A percentile compares a stretch with the other conserved stretches of the same genome.
These are phyloP conservation scores for Leishmania braziliensis DNA, from an alignment of 208 protist genomes.

Conservation along the genomic window DNA sequence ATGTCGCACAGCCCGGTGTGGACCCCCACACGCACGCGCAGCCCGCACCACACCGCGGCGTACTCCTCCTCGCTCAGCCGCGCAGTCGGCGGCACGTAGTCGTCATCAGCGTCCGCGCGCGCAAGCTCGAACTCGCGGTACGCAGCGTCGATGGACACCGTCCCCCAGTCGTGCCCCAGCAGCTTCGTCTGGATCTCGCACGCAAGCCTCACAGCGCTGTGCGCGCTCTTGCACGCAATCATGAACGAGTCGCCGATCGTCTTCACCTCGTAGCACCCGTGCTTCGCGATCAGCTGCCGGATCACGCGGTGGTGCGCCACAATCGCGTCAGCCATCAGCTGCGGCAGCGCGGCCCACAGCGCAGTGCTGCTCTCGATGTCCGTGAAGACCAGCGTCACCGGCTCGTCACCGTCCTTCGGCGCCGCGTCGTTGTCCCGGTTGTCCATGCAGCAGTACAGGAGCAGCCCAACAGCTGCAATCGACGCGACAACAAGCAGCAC, in stretches of 20 bases:
- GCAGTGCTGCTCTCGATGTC: conserved; percentile 84
- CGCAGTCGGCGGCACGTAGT: conserved; percentile 33
- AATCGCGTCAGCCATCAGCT: conserved; percentile 68
- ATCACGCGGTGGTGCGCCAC: conserved; percentile 73
- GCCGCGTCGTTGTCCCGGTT: conserved; percentile 50
- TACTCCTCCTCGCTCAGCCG: conserved; percentile 41
- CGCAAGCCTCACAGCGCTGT: conserved; percentile 44
- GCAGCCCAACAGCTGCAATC: not conserved
- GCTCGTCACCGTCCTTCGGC: conserved; percentile 41
- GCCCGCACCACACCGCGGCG: conserved; percentile 39
- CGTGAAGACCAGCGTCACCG: conserved; percentile 75
- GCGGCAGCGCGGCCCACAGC: conserved; percentile 62
- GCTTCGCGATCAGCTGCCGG: conserved; percentile 54
- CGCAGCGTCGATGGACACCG: conserved; percentile 38
- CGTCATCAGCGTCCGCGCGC: conserved; percentile 22
- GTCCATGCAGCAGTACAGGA: conserved; percentile 23
- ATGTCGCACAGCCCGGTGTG: conserved; percentile 75
- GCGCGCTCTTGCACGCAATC: conserved; percentile 61
- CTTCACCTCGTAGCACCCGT: conserved; percentile 50
- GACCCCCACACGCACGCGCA: conserved; percentile 62
- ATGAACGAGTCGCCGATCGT: conserved; percentile 38
- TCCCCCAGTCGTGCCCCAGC: conserved; percentile 57
- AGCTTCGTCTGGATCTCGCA: conserved; percentile 59
- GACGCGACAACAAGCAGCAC: conserved; percentile 9
- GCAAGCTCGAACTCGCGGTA: conserved; percentile 55